phyloP scores from a whole-genome alignment of 202 grass and related monocot genomes.

The Setaria viridis region DNA sequence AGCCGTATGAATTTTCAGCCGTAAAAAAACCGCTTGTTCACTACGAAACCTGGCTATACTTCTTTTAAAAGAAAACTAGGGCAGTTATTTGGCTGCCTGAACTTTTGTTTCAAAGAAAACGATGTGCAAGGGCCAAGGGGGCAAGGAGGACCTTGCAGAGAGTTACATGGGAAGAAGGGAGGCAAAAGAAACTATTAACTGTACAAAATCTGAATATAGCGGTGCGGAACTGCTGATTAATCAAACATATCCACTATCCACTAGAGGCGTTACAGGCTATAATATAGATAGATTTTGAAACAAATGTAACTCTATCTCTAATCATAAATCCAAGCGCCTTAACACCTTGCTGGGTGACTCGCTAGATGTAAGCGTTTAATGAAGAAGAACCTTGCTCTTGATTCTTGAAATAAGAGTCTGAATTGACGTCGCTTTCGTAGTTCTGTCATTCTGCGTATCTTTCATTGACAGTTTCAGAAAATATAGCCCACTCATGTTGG shows the following conservation, averaged over 20 bases:
- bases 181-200: neutral
- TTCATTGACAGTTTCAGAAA: constrained; percentile 19
- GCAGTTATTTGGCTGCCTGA: too few species aligned
- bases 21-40: neutral
- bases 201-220: neutral
- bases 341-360: neutral
- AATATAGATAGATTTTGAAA: neutral
- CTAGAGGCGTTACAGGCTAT: neutral
- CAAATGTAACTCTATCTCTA: neutral
- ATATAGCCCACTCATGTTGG: constrained; percentile 14
- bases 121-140: too few species aligned
- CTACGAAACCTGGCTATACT: too few species aligned
- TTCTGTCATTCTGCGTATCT: neutral
- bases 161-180: neutral
- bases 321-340: too few species aligned
- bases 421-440: neutral
- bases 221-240: neutral
- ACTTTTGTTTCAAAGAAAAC: too few species aligned
- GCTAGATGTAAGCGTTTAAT: neutral
- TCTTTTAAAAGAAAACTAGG: too few species aligned
- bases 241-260: neutral
- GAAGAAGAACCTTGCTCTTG: neutral
- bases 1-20: neutral
- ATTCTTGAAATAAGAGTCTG: neutral
- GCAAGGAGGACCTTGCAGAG: neutral